Evolutionary conservation across 805 yeast species (phyloP), one percentile per base, ranked within the genome.

Genomic region (Groenewaldozyma tartarivorans): DNA sequence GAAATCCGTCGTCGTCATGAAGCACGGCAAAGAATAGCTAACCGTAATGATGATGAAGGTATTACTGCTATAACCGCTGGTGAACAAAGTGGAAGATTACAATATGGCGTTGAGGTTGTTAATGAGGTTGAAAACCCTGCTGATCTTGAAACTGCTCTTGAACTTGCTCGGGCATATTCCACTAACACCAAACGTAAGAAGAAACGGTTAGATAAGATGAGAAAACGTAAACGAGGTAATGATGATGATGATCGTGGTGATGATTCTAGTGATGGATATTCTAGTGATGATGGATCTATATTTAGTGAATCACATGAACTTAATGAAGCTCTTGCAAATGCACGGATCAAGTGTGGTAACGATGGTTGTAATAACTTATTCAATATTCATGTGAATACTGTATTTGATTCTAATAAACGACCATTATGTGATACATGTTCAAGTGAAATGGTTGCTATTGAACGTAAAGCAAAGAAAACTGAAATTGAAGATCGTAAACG

Each of bases 361-460:
- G n/a, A n/a, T n/a, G n/a, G n/a, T n/a, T 84, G 94, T 62, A 74
- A 72, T 31, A 59, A 66, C 35, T 56, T 67, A 36, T 81, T 84
- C 53, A 63, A 69, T 6, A 66, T 85, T 16, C 67, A 79, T 2
- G 86, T 81, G n/a, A 79, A 78, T 54, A 75, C 90, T 1, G 66
- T 79, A 41, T 62, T 54, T 6, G 62, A 61, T 17, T 42, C 39
- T 18, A 54, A 56, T 40, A 72, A 69, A 36, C 71, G 67, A 2
- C 66, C 69, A 39, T 62, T 74, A 38, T 92, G 94, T 2, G 79
- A 81, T 49, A 55, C 76, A 9, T 84, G 95, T 57, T 11, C 30
- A 17, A 22, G 32, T 3, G 27, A 35, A 16, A 9, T 11, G 16
- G 5, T 24, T 9, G 32, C 31, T 15, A 18, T 13, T 5, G 13